Evolutionary conservation across 2,329 filamentous ascomycete genomes (phyloP).

Genomic region (Venturia pyrina): DNA sequence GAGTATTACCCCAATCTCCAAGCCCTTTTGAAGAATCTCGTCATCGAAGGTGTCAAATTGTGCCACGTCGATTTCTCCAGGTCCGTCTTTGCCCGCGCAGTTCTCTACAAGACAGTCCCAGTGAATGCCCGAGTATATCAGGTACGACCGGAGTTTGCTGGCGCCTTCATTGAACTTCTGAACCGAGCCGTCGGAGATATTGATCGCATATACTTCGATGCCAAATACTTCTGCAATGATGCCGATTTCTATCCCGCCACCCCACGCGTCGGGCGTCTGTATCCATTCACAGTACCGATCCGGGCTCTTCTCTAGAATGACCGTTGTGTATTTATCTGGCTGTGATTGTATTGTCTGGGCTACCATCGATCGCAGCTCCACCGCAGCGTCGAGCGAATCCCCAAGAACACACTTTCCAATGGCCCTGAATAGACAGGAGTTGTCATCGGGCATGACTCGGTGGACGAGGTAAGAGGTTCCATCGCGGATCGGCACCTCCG

Average conservation of each 20-base stretch:
- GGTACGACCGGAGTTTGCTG: constrained; percentile 52
- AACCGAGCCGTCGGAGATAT: constrained; percentile 59
- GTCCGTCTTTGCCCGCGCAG: constrained; percentile 44
- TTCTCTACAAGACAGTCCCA: constrained; percentile 83
- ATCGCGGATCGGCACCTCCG: constrained; percentile 48
- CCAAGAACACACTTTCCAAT: constrained; percentile 71
- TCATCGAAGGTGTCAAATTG: constrained; percentile 54
- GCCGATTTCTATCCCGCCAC: constrained; percentile 79
- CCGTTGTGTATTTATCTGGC: constrained; percentile 62
- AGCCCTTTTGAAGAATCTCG: constrained; percentile 48
- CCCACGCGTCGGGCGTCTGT: constrained; percentile 72
- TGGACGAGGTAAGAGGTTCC: constrained; percentile 55
- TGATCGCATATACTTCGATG: constrained; percentile 75
- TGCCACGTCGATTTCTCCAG: constrained; percentile 69
- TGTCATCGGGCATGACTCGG: constrained; percentile 94
- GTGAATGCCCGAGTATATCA: constrained; percentile 88
- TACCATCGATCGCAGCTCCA: constrained; percentile 65
- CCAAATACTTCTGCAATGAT: constrained; percentile 79
- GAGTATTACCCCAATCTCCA: constrained; percentile 45
- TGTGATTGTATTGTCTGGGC: constrained; percentile 64
- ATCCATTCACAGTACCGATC: constrained; percentile 76
- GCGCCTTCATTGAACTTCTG: constrained; percentile 72
- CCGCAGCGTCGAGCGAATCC: constrained; percentile 52
- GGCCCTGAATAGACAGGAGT: constrained; percentile 87
- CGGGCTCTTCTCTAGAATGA: constrained; percentile 60